Conservation (phyloP, 495 filamentous ascomycete genomes). For the Bathelium albidoporum region DNA sequence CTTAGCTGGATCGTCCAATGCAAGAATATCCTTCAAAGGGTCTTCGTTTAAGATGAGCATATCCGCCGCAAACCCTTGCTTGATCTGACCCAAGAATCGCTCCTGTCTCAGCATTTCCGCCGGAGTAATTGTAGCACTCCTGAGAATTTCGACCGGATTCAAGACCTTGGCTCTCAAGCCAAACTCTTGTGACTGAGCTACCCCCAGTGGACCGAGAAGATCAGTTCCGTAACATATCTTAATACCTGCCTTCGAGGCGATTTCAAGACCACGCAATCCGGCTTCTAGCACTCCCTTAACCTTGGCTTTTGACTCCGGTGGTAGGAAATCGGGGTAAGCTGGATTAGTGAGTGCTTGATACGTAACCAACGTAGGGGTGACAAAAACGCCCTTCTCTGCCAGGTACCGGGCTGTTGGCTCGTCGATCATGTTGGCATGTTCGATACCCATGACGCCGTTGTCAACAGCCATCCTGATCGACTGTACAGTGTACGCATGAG, state of each 20-base stretch:
- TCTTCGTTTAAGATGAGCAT: constrained; percentile 28
- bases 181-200: constrained; percentile 43
- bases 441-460: constrained; percentile 46
- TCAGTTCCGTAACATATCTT: constrained; percentile 48
- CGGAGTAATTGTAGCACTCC: constrained; percentile 42
- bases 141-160: constrained; percentile 35
- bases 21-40: constrained; percentile 42
- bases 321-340: constrained; percentile 35
- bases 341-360: constrained; percentile 41
- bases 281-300: constrained; percentile 38
- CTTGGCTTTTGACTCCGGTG: constrained; percentile 34
- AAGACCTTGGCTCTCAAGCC: constrained; percentile 36
- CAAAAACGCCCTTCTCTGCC: constrained; percentile 36
- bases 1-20: constrained; percentile 38
- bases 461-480: constrained; percentile 44
- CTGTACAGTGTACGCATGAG: constrained; percentile 44
- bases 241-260: constrained; percentile 39
- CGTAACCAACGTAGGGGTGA: constrained; percentile 45
- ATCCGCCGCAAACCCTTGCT: constrained; percentile 20
- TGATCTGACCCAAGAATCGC: constrained; percentile 36
- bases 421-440: constrained; percentile 48
- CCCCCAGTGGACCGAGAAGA: constrained; percentile 39
- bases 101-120: constrained; percentile 38
- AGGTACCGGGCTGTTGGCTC: constrained; percentile 39
- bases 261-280: constrained; percentile 36